These are phyloP conservation scores for Capsicum rhomboideum DNA, from an alignment of 257 asterid species.

Conservation along the genomic window DNA sequence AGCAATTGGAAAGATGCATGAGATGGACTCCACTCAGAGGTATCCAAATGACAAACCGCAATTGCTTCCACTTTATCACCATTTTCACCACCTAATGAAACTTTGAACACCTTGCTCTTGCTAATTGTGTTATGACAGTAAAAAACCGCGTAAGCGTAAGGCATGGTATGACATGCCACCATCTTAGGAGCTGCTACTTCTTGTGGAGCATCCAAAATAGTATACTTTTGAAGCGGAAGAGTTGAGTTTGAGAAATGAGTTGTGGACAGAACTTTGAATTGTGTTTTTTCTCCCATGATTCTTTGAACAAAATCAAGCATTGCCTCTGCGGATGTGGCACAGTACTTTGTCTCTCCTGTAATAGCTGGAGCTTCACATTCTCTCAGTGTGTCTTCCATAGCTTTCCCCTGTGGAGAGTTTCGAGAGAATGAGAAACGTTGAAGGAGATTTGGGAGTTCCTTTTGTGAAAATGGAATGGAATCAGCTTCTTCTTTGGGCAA, in stretches of 20 bases:
- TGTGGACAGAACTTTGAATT: conserved; percentile 36
- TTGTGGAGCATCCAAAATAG: conserved; percentile 17
- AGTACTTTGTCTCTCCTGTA: conserved; percentile 56
- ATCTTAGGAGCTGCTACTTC: conserved; percentile 31
- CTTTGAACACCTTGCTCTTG: conserved; percentile 38
- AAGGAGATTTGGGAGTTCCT: conserved; percentile 40
- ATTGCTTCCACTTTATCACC: conserved; percentile 55
- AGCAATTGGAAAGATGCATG: conserved; percentile 58
- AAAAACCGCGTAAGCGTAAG: conserved; percentile 59
- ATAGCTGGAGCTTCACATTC: conserved; percentile 51
- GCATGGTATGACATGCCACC: conserved; percentile 73
- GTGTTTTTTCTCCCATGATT: conserved; percentile 25
- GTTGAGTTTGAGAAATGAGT: conserved; percentile 21
- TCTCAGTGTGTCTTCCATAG: conserved; percentile 58
- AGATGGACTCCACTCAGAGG: conserved; percentile 58
- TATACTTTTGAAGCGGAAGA: conserved; percentile 35
- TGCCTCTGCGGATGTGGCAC: conserved; percentile 59
- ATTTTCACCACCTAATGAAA: conserved; percentile 37
- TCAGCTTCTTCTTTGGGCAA: conserved; percentile 51
- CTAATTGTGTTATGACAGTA: conserved; percentile 61
- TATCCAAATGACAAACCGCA: conserved; percentile 85
- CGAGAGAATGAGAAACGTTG: conserved; percentile 31
- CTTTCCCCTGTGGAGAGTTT: conserved; percentile 58
- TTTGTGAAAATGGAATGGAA: conserved; percentile 48
- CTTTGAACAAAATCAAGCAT: conserved; percentile 46